A percentile compares a stretch with the other conserved stretches of the same genome.
phyloP scores from a whole-genome alignment of 805 yeast species.

The Saccharomycopsis olivae region DNA sequence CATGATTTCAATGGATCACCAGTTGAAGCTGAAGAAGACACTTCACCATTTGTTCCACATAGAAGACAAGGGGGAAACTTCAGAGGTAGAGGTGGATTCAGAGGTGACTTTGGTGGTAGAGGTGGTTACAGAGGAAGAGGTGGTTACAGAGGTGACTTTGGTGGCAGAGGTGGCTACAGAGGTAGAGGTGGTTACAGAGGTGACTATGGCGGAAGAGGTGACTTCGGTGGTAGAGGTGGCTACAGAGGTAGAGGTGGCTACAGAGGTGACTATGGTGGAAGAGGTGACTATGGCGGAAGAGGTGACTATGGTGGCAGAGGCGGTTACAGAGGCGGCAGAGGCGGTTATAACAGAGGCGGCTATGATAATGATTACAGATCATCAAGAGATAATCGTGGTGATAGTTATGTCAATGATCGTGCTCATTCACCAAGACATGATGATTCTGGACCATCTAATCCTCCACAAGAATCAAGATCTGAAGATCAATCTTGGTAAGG shows the following conservation, averaged over 20 bases:
- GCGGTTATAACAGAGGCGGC: slow-evolving; percentile 28
- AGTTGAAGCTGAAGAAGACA: slow-evolving; percentile 24
- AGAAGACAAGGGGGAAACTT: slow-evolving; percentile 33
- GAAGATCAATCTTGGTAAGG: slow-evolving; percentile 16
- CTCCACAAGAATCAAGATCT: slow-evolving; percentile 16
- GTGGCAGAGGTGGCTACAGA: slow-evolving; percentile 30
- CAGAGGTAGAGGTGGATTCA: slow-evolving; percentile 12
- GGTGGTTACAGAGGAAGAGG: slow-evolving; percentile 13
- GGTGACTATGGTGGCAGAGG: slow-evolving; percentile 31
- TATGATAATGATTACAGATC: slow-evolving; percentile 11
- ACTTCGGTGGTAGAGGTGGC: slow-evolving; percentile 14
- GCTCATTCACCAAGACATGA: slow-evolving; percentile 9
- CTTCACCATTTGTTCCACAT: slow-evolving; percentile 24
- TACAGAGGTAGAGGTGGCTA: slow-evolving; percentile 19
- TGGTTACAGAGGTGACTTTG: slow-evolving; percentile 8
- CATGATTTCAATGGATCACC: slow-evolving; percentile 57
- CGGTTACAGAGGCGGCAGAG: slow-evolving; percentile 30
- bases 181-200: slow-evolving; percentile 32
- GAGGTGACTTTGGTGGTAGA: slow-evolving; percentile 8
- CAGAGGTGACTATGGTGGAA: slow-evolving; percentile 26
- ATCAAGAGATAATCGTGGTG: slow-evolving; percentile 9
- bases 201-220: slow-evolving; percentile 11
- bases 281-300: slow-evolving; percentile 32
- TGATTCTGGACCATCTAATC: background rate
- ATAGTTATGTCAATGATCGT: slow-evolving; percentile 5